Percentiles rank a stretch among this genome's conserved stretches.
Conservation (phyloP, 148 eudicot species). For the Nyssa sinensis region DNA sequence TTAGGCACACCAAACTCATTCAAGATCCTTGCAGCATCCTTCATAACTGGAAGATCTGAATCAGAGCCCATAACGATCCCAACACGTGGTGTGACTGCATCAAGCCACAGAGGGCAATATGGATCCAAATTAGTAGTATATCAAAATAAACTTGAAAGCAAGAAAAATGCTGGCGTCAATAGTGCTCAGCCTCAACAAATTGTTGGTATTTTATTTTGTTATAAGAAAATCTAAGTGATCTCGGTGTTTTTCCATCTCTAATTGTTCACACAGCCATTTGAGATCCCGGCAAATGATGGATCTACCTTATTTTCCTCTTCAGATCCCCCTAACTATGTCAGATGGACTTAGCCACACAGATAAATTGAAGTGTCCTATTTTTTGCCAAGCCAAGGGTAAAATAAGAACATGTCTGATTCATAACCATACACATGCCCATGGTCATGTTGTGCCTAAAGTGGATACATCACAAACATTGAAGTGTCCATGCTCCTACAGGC, state of each 20-base stretch:
- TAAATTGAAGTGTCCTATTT: no score
- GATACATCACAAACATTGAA: neutral
- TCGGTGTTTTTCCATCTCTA: no score
- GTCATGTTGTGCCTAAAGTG: neutral
- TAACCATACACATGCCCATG: neutral
- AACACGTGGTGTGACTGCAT: constrained; percentile 59
- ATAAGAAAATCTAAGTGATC: neutral
- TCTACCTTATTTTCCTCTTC: no score
- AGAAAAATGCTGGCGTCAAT: neutral
- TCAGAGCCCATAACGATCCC: constrained; percentile 98
- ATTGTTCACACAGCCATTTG: no score
- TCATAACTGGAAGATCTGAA: constrained; percentile 95
- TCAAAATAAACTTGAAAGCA: neutral
- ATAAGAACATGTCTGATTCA: neutral
- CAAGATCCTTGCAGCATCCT: constrained; percentile 71
- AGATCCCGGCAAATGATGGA: no score
- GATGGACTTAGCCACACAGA: neutral
- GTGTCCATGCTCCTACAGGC: neutral
- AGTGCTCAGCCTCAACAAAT: neutral
- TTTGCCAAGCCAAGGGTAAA: no score
- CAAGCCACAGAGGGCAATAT: constrained; percentile 18
- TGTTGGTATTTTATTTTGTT: neutral
- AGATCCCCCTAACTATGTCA: neutral
- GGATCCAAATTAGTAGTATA: neutral
- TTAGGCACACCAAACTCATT: constrained; percentile 57